Evolutionary conservation across 345 rosid species (phyloP).

Genomic region (Aethionema arabicum): DNA sequence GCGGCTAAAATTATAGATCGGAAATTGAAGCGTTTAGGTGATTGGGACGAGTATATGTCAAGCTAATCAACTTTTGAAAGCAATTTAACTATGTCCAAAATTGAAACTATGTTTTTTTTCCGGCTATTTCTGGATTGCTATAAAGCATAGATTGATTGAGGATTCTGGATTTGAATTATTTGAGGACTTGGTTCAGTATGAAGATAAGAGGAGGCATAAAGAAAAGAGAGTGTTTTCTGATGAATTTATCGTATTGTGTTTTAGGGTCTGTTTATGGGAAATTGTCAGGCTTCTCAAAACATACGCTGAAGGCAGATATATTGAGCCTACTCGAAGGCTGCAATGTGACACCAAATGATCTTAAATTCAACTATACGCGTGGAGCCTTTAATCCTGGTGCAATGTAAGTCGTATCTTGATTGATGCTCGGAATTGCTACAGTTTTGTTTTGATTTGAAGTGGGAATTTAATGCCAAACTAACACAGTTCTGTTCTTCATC

Average conservation of each 20-base stretch:
- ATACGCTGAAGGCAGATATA: slow-evolving; percentile 62
- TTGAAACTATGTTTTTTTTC: neutral
- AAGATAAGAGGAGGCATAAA: neutral
- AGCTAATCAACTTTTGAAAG: neutral
- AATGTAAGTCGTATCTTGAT: slow-evolving; percentile 39
- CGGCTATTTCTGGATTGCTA: neutral
- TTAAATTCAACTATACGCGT: slow-evolving; percentile 53
- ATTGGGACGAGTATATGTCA: neutral
- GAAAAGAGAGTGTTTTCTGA: neutral
- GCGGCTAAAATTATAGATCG: neutral
- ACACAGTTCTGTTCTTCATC: neutral
- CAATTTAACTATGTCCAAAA: neutral
- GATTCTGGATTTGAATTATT: neutral
- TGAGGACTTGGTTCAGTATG: neutral
- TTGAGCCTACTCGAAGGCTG: slow-evolving; percentile 58
- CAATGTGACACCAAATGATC: slow-evolving; percentile 52
- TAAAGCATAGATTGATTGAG: neutral
- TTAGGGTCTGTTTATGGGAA: slow-evolving; percentile 52
- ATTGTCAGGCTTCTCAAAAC: slow-evolving; percentile 44
- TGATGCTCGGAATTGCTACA: neutral
- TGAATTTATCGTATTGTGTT: slow-evolving; percentile 9
- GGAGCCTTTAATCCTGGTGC: slow-evolving; percentile 43
- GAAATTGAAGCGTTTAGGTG: slow-evolving; percentile 14
- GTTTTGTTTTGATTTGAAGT: neutral
- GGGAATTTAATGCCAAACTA: slow-evolving; percentile 7